phyloP scores from a whole-genome alignment of 257 asterid genomes.

The Scutellaria barbata region DNA sequence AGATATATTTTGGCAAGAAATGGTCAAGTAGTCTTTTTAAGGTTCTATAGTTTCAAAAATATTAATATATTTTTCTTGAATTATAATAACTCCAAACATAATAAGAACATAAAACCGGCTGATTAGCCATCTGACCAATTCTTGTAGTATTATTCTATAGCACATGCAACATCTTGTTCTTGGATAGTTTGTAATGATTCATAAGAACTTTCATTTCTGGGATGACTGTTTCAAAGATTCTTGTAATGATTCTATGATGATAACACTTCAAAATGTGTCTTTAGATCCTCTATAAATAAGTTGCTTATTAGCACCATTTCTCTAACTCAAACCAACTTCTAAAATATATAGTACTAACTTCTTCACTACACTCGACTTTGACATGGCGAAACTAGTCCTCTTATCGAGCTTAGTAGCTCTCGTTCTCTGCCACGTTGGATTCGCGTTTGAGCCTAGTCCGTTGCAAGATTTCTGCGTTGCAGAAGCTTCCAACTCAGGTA shows the following conservation, averaged over 20 bases:
- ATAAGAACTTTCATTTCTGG: background rate
- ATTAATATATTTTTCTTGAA: too few species aligned
- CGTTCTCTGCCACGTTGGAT: background rate
- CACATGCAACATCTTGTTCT: background rate
- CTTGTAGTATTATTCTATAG: too few species aligned
- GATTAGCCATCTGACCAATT: too few species aligned
- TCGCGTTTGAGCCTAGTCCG: constrained; percentile 2
- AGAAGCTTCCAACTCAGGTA: background rate
- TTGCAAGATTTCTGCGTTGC: constrained; percentile 14
- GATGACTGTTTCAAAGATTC: background rate
- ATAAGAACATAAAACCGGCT: too few species aligned
- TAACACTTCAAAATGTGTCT: background rate
- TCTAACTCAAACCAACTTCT: background rate
- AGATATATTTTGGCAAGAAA: too few species aligned
- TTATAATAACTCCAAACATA: too few species aligned
- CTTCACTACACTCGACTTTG: background rate
- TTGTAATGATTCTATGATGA: background rate
- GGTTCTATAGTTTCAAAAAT: too few species aligned
- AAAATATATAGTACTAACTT: too few species aligned
- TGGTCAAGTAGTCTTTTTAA: too few species aligned
- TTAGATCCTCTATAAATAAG: background rate
- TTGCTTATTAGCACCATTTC: background rate
- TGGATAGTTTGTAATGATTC: background rate
- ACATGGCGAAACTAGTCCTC: background rate
- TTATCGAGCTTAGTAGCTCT: background rate